These are phyloP conservation scores for Smallanthus sonchifolius DNA, from an alignment of 129 eudicot species.

Conservation along the genomic window DNA sequence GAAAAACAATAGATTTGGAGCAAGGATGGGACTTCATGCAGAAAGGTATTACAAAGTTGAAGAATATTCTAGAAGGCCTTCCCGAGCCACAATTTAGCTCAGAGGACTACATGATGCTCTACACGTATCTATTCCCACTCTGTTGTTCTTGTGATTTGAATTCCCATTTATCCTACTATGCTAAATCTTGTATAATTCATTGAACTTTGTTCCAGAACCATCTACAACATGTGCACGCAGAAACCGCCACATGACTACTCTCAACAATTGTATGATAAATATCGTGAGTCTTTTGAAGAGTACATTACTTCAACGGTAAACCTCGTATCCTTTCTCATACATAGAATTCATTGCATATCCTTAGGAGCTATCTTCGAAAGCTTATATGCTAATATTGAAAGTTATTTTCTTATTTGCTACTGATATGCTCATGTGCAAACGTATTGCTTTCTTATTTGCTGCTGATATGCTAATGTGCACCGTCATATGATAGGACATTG, in stretches of 20 bases:
- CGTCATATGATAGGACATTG: background rate
- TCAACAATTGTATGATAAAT: conserved; percentile 80
- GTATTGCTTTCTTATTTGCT: background rate
- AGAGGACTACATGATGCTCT: conserved; percentile 95
- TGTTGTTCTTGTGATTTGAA: background rate
- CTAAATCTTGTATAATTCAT: background rate
- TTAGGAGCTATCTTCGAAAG: background rate
- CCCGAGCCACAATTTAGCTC: conserved; percentile 96
- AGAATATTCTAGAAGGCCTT: conserved; percentile 80
- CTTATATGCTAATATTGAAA: background rate
- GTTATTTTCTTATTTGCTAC: background rate
- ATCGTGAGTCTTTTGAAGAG: conserved; percentile 77
- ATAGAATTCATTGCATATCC: background rate
- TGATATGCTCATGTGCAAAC: background rate
- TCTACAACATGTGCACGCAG: conserved; percentile 92
- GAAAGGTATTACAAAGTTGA: conserved; percentile 81
- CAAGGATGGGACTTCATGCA: conserved; percentile 97
- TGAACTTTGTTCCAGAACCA: conserved; percentile 50
- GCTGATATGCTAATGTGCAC: background rate
- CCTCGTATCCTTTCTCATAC: background rate
- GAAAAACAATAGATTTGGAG: conserved; percentile 75
- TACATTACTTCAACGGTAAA: conserved; percentile 71
- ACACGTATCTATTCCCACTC: conserved; percentile 54
- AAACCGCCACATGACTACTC: conserved; percentile 95
- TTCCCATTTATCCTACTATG: background rate